Conservation (phyloP, 208 protist genomes). For the Zelonia costaricensis region DNA sequence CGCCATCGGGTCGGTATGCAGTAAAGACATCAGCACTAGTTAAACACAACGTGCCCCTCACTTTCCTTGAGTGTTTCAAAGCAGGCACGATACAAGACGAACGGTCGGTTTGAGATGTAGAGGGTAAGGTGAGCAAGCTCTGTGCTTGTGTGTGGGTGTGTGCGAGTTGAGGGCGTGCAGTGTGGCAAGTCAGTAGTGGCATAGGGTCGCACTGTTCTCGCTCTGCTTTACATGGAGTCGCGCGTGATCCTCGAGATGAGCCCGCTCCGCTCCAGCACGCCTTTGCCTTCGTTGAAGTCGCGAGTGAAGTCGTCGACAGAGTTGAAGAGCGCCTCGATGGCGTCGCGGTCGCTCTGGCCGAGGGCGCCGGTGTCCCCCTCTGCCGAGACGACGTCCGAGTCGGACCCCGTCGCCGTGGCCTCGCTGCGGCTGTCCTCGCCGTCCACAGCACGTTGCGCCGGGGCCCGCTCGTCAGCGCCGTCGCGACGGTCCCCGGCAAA, state of each 20-base stretch:
- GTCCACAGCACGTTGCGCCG: neutral
- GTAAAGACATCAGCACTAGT: too few species aligned
- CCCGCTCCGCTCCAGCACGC: constrained; percentile 39
- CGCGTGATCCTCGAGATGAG: constrained; percentile 27
- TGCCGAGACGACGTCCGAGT: neutral
- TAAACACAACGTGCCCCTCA: too few species aligned
- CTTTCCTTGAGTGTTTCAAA: too few species aligned
- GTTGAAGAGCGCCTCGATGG: constrained; percentile 89
- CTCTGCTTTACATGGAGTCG: neutral
- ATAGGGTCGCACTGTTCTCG: neutral
- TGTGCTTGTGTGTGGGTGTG: too few species aligned
- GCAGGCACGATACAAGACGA: too few species aligned
- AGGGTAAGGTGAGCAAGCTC: too few species aligned
- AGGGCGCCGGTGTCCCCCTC: constrained; percentile 22
- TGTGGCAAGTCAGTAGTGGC: too few species aligned
- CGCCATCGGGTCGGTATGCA: too few species aligned
- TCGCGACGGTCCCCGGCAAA: neutral
- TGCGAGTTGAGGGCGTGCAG: too few species aligned
- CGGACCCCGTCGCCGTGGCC: neutral
- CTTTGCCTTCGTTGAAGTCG: constrained; percentile 76
- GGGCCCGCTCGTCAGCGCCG: neutral
- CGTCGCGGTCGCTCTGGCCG: constrained; percentile 77
- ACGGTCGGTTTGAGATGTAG: too few species aligned
- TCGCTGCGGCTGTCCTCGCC: too few species aligned
- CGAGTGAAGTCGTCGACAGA: constrained; percentile 70